phyloP scores from a whole-genome alignment of 169 alveolate species.

The Neospora caninum region DNA sequence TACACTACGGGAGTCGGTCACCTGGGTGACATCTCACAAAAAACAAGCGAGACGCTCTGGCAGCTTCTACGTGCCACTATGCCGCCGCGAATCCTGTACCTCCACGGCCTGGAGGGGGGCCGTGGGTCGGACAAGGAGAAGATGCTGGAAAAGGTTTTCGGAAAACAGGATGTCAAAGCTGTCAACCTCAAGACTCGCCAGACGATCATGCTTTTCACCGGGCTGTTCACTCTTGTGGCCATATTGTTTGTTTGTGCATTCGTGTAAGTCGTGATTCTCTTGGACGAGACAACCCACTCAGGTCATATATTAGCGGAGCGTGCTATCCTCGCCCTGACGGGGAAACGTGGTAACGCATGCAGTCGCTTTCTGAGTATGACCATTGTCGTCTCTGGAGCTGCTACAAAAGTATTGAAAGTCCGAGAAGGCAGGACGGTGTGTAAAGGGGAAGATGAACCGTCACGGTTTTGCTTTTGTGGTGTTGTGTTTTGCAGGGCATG shows the following conservation, averaged over 20 bases:
- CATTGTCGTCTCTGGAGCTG: not conserved
- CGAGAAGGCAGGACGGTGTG: too few relatives aligned
- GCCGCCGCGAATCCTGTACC: slow-evolving; percentile 55
- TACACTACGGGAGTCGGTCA: too few relatives aligned
- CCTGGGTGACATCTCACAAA: too few relatives aligned
- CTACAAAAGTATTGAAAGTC: not conserved
- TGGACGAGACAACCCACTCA: not conserved
- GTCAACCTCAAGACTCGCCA: slow-evolving; percentile 69
- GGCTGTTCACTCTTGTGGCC: slow-evolving; percentile 37
- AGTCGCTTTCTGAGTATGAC: not conserved
- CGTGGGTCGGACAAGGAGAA: slow-evolving; percentile 69
- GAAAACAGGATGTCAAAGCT: slow-evolving; percentile 63
- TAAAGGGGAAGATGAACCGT: not conserved
- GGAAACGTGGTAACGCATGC: not conserved
- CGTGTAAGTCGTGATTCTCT: slow-evolving; percentile 41
- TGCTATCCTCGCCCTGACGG: not conserved
- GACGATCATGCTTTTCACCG: slow-evolving; percentile 65
- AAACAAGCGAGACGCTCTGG: too few relatives aligned
- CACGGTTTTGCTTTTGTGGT: too few relatives aligned
- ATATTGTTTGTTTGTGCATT: slow-evolving; percentile 41
- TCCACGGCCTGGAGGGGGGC: slow-evolving; percentile 69
- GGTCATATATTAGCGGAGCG: not conserved
- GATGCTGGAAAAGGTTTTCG: slow-evolving; percentile 66
- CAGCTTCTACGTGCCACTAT: not conserved
- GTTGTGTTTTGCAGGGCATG: slow-evolving; percentile 42